phyloP scores from a whole-genome alignment of 176 grass and related monocot genomes.

The Oryza officinalis region DNA sequence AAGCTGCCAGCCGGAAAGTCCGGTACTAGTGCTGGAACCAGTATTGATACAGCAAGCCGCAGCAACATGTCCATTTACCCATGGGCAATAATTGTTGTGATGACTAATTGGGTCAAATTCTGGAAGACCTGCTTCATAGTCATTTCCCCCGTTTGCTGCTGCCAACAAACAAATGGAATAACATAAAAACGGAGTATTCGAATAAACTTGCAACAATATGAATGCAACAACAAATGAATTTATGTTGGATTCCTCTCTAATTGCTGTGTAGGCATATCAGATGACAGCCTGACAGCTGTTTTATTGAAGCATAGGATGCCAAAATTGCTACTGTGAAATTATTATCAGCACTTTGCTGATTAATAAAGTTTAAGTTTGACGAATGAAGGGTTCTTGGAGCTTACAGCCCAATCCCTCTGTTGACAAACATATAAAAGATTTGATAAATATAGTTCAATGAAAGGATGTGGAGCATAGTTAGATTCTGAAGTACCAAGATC shows the following conservation, averaged over 20 bases:
- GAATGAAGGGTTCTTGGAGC: neutral
- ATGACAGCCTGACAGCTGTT: neutral
- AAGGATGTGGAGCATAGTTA: neutral
- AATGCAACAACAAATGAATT: neutral
- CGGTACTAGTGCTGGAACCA: conserved; percentile 49
- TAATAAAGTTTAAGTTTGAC: conserved; percentile 3
- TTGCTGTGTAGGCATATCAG: neutral
- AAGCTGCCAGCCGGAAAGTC: conserved; percentile 82
- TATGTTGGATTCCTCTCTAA: neutral
- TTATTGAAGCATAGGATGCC: conserved; percentile 14
- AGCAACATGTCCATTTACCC: conserved; percentile 94
- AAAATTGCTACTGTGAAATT: conserved; percentile 7
- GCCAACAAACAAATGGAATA: conserved; percentile 39
- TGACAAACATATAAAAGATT: conserved; percentile 2
- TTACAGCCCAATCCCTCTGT: neutral
- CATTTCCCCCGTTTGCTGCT: conserved; percentile 76
- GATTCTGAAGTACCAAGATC: conserved; percentile 52
- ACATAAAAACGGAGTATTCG: neutral
- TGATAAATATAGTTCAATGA: neutral
- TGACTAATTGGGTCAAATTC: conserved; percentile 97
- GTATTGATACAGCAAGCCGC: conserved; percentile 59
- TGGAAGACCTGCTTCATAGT: conserved; percentile 60
- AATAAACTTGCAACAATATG: neutral
- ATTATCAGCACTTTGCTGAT: conserved; percentile 2
- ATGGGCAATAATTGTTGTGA: conserved; percentile 91